phyloP scores from a whole-genome alignment of 441 rosid genomes.

The Adansonia rubrostipa region DNA sequence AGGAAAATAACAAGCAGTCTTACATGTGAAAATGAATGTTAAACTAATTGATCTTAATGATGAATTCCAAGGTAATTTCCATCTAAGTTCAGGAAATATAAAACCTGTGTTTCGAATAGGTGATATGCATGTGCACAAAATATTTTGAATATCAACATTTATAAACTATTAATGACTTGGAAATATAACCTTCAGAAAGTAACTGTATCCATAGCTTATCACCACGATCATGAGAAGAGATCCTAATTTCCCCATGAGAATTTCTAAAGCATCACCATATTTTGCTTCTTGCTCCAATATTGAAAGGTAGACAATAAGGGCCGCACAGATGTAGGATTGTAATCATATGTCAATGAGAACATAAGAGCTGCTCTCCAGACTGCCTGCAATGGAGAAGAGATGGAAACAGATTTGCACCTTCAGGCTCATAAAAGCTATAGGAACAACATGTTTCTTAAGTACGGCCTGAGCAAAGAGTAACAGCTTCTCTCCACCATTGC shows the following conservation, averaged over 20 bases:
- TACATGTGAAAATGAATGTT: not conserved
- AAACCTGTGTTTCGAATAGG: not conserved
- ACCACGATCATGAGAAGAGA: constrained; percentile 85
- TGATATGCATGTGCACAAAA: not conserved
- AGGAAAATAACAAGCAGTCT: not conserved
- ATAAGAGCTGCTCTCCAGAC: not conserved
- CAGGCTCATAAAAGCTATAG: constrained; percentile 97
- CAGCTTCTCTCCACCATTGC: constrained; percentile 85
- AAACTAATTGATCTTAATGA: not conserved
- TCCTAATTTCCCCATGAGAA: constrained; percentile 85
- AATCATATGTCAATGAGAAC: constrained; percentile 18
- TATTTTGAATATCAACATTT: not conserved
- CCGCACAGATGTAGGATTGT: constrained; percentile 46
- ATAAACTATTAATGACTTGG: not conserved
- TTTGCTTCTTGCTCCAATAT: constrained; percentile 90
- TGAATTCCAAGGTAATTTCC: not conserved
- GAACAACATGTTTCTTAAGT: constrained; percentile 87
- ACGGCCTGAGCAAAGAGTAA: constrained; percentile 88
- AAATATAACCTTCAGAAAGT: constrained; percentile 42
- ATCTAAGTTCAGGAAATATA: not conserved
- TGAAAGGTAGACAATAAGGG: constrained; percentile 90
- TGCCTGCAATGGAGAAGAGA: constrained; percentile 10
- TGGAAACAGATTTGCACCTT: constrained; percentile 54
- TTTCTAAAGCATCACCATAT: constrained; percentile 79
- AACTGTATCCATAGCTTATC: constrained; percentile 93